Conservation (phyloP, 2,329 filamentous ascomycete species). For the Colletotrichum echinochloae region DNA sequence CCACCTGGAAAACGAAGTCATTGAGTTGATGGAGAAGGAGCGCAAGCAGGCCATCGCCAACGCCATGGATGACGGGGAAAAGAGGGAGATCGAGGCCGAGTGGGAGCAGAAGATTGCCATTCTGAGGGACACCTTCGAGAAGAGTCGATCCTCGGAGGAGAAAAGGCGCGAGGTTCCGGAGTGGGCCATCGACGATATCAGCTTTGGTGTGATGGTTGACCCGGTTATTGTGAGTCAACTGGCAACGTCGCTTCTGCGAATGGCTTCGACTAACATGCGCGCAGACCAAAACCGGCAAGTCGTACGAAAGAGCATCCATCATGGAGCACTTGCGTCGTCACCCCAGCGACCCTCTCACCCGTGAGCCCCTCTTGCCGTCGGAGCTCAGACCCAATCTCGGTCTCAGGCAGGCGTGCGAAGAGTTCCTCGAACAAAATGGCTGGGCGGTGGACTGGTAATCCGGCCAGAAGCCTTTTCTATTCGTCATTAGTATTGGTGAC, state of each 20-base stretch:
- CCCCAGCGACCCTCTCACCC: slow-evolving; percentile 84
- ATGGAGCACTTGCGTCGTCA: slow-evolving; percentile 85
- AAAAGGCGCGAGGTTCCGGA: slow-evolving; percentile 75
- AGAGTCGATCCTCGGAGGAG: slow-evolving; percentile 57
- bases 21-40: slow-evolving; percentile 63
- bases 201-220: slow-evolving; percentile 79
- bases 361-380: slow-evolving; percentile 74
- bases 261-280: slow-evolving; percentile 35
- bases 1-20: slow-evolving; percentile 70
- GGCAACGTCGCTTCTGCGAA: neutral
- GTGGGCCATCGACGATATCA: slow-evolving; percentile 82
- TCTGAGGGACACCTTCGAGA: slow-evolving; percentile 64
- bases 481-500: neutral
- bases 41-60: slow-evolving; percentile 56
- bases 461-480: neutral
- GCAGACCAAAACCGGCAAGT: slow-evolving; percentile 86
- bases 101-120: slow-evolving; percentile 59
- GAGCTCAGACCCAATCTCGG: slow-evolving; percentile 87
- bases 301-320: slow-evolving; percentile 88
- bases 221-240: slow-evolving; percentile 65
- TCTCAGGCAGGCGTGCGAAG: slow-evolving; percentile 83
- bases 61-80: slow-evolving; percentile 60
- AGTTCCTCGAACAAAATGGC: slow-evolving; percentile 87
- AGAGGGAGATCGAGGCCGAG: slow-evolving; percentile 60
- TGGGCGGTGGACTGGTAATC: slow-evolving; percentile 91